phyloP scores from a whole-genome alignment of 768 basidiomycete species.

The Termitomyces sp. region DNA sequence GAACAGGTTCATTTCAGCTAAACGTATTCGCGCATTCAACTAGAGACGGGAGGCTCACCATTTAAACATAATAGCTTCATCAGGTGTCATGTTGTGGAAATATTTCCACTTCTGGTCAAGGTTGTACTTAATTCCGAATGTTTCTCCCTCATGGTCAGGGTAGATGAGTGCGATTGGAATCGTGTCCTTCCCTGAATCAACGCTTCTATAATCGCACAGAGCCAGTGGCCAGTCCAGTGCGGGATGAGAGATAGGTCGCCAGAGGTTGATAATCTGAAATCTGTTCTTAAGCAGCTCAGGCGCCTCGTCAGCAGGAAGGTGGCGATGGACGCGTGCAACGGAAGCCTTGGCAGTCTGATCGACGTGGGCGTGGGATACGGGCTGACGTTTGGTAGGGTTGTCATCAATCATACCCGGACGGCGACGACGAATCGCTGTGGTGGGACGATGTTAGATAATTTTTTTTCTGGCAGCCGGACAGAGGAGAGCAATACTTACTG shows the following conservation, averaged over 20 bases:
- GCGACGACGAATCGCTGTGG: conserved; percentile 29
- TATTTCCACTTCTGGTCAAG: conserved; percentile 48
- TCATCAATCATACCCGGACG: conserved; percentile 23
- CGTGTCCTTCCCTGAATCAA: conserved; percentile 31
- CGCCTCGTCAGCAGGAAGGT: conserved; percentile 32
- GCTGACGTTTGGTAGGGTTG: conserved; percentile 24
- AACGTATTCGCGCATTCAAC: background rate
- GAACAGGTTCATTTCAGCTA: background rate
- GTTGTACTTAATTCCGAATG: conserved; percentile 36
- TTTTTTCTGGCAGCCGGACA: background rate
- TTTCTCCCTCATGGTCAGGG: conserved; percentile 48
- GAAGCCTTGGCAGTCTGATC: conserved; percentile 33
- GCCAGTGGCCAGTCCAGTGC: conserved; percentile 47
- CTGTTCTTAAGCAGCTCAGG: conserved; percentile 27
- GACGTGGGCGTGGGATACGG: conserved; percentile 30
- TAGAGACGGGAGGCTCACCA: conserved; percentile 24
- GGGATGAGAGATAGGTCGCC: conserved; percentile 46
- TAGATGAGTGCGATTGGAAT: conserved; percentile 38
- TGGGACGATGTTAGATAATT: background rate
- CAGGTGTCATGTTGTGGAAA: conserved; percentile 34
- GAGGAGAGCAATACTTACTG: conserved; percentile 30
- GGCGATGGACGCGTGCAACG: conserved; percentile 28
- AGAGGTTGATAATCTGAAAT: conserved; percentile 48
- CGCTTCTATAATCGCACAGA: conserved; percentile 34
- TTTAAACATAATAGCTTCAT: conserved; percentile 48